A percentile compares a stretch with the other conserved stretches of the same genome.
Conservation (phyloP, 805 yeast genomes). For the Wickerhamomyces bovis region DNA sequence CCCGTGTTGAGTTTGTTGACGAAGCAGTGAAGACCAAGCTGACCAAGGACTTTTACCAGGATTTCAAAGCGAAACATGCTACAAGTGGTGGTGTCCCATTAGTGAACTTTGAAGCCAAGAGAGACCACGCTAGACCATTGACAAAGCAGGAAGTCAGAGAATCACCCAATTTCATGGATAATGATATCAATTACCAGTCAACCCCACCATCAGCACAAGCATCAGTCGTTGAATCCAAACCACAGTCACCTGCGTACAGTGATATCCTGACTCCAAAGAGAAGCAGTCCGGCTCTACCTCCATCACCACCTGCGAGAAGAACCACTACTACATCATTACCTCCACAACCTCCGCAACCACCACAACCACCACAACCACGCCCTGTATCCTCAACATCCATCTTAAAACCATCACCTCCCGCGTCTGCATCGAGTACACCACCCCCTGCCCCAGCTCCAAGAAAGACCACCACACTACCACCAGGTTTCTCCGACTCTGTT, state of each 20-base stretch:
- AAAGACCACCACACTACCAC: constrained; percentile 27
- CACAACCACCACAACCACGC: constrained; percentile 13
- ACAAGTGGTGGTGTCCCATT: constrained; percentile 22
- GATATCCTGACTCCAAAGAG: constrained; percentile 17
- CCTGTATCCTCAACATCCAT: constrained; percentile 1
- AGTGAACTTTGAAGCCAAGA: constrained; percentile 12
- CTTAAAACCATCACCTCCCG: constrained; percentile 1
- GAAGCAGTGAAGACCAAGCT: constrained; percentile 51
- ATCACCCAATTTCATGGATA: constrained; percentile 18
- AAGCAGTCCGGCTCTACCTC: constrained; percentile 13
- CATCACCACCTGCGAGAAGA: constrained; percentile 13
- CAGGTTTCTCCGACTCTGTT: constrained; percentile 29
- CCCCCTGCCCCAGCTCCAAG: constrained; percentile 29
- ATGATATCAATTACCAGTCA: constrained; percentile 15
- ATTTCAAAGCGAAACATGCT: constrained; percentile 37
- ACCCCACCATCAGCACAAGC: constrained; percentile 13
- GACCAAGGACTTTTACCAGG: constrained; percentile 52
- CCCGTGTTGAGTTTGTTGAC: constrained; percentile 64
- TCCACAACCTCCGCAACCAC: constrained; percentile 1
- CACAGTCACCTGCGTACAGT: constrained; percentile 5
- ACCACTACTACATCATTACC: constrained; percentile 1
- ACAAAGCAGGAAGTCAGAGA: constrained; percentile 4
- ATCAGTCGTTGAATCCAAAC: not conserved
- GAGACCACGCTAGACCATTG: not conserved
- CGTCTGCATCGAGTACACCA: constrained; percentile 4